phyloP scores from a whole-genome alignment of 2,329 filamentous ascomycete species.

The Coniochaeta ligniaria region DNA sequence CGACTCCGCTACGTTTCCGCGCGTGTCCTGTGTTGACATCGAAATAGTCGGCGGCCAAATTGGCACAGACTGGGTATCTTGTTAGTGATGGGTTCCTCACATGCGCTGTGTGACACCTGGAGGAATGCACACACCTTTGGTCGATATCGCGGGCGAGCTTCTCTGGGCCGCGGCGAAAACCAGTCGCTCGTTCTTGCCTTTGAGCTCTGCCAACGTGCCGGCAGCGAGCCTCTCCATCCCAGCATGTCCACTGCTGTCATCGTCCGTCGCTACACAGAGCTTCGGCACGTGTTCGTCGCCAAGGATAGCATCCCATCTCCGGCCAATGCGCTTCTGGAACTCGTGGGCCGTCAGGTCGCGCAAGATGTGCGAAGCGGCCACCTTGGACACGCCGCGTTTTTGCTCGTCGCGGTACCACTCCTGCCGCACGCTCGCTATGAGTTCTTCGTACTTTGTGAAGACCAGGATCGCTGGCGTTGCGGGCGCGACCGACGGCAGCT shows the following conservation, averaged over 20 bases:
- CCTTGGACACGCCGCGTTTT: conserved; percentile 11
- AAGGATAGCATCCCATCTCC: conserved; percentile 11
- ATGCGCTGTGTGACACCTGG: not conserved
- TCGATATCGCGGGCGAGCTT: conserved; percentile 13
- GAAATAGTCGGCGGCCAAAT: conserved; percentile 13
- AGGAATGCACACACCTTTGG: conserved; percentile 10
- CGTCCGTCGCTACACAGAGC: conserved; percentile 12
- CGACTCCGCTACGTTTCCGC: conserved; percentile 14
- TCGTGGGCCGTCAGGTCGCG: conserved; percentile 11
- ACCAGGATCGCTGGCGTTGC: conserved; percentile 11
- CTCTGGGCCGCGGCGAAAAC: conserved; percentile 15
- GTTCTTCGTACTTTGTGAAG: conserved; percentile 18
- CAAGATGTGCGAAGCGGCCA: conserved; percentile 14
- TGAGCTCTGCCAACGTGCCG: conserved; percentile 9
- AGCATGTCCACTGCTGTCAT: conserved; percentile 3
- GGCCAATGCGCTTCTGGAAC: conserved; percentile 13
- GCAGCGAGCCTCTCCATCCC: conserved; percentile 7
- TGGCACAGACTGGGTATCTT: conserved; percentile 9
- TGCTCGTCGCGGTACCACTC: conserved; percentile 12
- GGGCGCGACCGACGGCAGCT: conserved; percentile 4
- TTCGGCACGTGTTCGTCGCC: conserved; percentile 4
- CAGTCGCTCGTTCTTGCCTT: conserved; percentile 9
- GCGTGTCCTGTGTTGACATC: conserved; percentile 15
- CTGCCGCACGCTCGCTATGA: conserved; percentile 11
- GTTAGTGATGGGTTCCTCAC: not conserved